Percentiles rank a stretch among this genome's conserved stretches.
Conservation (phyloP, 148 eudicot genomes). For the Amaranthus cruentus region DNA sequence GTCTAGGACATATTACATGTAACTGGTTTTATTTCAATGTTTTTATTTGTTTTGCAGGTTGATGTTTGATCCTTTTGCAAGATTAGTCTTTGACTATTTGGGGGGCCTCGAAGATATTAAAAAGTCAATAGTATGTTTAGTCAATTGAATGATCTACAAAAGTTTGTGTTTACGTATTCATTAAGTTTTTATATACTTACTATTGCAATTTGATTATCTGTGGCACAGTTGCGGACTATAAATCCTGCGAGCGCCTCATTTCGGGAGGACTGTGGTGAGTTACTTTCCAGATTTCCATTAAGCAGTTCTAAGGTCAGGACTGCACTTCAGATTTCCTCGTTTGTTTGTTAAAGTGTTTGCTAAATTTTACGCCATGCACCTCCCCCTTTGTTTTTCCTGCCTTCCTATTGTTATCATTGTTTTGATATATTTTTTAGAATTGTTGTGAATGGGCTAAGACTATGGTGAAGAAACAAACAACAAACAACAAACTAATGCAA, state of each 20-base stretch:
- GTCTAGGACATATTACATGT: not conserved
- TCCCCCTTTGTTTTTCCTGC: not conserved
- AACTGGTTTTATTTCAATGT: not conserved
- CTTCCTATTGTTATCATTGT: not conserved
- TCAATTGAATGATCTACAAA: not conserved
- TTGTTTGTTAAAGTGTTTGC: not conserved
- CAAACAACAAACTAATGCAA: no score
- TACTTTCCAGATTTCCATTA: not conserved
- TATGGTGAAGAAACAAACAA: no score
- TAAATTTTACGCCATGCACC: not conserved
- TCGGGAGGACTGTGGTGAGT: constrained; percentile 72
- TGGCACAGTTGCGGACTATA: constrained; percentile 62
- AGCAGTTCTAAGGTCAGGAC: not conserved
- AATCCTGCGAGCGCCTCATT: constrained; percentile 59
- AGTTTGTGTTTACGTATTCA: no score
- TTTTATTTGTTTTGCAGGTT: constrained; percentile 31
- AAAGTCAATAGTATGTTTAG: constrained; percentile 59
- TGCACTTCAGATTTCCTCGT: not conserved
- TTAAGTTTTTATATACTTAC: no score
- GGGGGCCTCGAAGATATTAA: constrained; percentile 71
- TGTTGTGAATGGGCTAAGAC: no score
- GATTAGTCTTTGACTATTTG: constrained; percentile 63
- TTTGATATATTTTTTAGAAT: not conserved
- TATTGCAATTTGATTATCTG: constrained; percentile 12
- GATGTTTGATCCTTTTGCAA: constrained; percentile 79